A percentile compares a stretch with the other conserved stretches of the same genome.
phyloP scores from a whole-genome alignment of 2,329 filamentous ascomycete genomes.

The Cladosporium colombiae region DNA sequence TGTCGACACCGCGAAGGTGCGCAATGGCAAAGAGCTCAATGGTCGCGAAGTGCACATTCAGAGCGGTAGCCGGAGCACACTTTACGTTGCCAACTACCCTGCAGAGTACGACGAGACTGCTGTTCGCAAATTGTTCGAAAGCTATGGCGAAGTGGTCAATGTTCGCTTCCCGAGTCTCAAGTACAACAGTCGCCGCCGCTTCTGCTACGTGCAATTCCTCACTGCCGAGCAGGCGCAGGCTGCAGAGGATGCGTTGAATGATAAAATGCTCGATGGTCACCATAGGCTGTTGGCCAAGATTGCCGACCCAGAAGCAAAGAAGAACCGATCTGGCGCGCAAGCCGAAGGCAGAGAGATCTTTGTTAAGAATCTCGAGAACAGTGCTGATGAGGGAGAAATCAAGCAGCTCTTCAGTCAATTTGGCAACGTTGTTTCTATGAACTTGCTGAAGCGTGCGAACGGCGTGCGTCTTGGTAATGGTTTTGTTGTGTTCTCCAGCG shows the following conservation, averaged over 20 bases:
- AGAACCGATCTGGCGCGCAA: conserved; percentile 74
- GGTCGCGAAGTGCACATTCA: conserved; percentile 72
- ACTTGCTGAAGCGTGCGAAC: conserved; percentile 67
- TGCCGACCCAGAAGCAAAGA: conserved; percentile 78
- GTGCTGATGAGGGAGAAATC: conserved; percentile 66
- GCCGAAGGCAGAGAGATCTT: conserved; percentile 88
- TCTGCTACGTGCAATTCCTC: conserved; percentile 93
- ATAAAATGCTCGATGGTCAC: conserved; percentile 66
- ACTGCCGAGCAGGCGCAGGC: conserved; percentile 66
- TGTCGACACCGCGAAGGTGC: conserved; percentile 75
- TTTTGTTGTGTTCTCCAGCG: conserved; percentile 75
- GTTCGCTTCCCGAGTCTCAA: conserved; percentile 91
- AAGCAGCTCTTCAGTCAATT: conserved; percentile 71
- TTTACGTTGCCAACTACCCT: conserved; percentile 91
- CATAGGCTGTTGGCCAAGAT: conserved; percentile 75
- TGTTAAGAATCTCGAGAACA: conserved; percentile 81
- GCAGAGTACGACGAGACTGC: conserved; percentile 70
- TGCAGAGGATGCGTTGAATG: conserved; percentile 70
- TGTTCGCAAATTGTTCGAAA: conserved; percentile 67
- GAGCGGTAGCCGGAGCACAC: conserved; percentile 73
- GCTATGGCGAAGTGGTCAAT: conserved; percentile 77
- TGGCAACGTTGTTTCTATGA: conserved; percentile 71
- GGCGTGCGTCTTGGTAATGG: conserved; percentile 75
- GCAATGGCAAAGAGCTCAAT: conserved; percentile 77
- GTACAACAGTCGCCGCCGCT: conserved; percentile 82